Conservation (phyloP, 2,329 filamentous ascomycete genomes). For the Tolypocladium guangdongense region DNA sequence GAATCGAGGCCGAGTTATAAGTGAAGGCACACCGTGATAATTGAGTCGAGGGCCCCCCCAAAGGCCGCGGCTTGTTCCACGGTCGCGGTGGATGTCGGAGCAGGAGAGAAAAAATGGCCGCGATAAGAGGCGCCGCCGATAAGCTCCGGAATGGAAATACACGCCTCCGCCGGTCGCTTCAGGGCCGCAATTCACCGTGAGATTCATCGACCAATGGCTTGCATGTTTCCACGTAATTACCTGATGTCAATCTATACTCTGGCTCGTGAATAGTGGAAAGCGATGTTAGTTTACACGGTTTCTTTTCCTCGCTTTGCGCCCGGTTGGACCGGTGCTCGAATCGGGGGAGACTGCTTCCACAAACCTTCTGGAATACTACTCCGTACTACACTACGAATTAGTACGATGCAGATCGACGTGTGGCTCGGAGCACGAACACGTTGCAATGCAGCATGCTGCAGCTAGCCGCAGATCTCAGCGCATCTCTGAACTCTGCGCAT, state of each 20-base stretch:
- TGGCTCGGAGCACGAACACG: background rate
- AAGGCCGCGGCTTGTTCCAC: background rate
- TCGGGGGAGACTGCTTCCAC: background rate
- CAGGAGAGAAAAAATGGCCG: constrained; percentile 8
- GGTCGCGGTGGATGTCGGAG: background rate
- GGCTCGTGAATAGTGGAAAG: background rate
- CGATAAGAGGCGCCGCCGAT: constrained; percentile 13
- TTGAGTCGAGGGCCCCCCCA: background rate
- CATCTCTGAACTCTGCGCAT: background rate
- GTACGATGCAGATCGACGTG: no score
- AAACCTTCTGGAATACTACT: background rate
- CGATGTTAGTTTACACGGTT: background rate
- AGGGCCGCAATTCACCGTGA: background rate
- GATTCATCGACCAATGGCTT: background rate
- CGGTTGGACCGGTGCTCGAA: background rate
- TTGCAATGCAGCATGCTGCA: background rate
- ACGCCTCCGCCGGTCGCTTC: background rate
- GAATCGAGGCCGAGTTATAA: background rate
- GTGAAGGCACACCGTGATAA: background rate
- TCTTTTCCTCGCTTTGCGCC: background rate
- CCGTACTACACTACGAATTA: no score
- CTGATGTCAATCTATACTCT: no score
- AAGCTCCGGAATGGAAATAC: constrained; percentile 8
- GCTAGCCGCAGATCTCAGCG: background rate
- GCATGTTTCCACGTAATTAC: background rate